Conservation (phyloP, 148 eudicot species). For the Rheum nobile region DNA sequence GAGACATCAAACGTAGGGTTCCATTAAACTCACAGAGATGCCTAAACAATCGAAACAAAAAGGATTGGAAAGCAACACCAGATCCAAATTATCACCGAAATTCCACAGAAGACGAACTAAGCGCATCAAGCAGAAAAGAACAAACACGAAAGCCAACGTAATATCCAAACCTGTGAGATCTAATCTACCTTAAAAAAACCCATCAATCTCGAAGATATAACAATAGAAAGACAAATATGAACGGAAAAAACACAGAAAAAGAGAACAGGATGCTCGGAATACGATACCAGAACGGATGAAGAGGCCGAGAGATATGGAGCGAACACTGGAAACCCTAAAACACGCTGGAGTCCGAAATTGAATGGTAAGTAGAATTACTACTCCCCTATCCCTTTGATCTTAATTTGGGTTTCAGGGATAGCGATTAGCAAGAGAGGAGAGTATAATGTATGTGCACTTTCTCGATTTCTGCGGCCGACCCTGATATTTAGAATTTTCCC, state of each 20-base stretch:
- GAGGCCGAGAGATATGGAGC: background rate
- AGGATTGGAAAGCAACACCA: background rate
- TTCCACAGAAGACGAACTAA: background rate
- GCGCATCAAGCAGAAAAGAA: background rate
- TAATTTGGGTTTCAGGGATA: background rate
- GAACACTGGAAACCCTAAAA: background rate
- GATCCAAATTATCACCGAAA: background rate
- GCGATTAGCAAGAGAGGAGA: background rate
- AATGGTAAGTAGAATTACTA: background rate
- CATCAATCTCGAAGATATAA: background rate
- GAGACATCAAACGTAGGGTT: background rate
- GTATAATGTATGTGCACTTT: background rate
- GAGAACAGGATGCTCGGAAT: background rate
- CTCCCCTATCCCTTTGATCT: background rate
- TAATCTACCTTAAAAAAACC: background rate
- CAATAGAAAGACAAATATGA: background rate
- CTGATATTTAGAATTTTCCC: background rate
- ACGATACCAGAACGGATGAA: background rate
- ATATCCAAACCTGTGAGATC: background rate
- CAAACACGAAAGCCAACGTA: background rate
- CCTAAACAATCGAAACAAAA: background rate
- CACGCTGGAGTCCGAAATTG: background rate
- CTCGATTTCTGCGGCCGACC: conserved; percentile 1
- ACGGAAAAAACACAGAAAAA: background rate
- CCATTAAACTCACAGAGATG: background rate